Evolutionary conservation across 2,329 filamentous ascomycete genomes (phyloP), one percentile per base, ranked within the genome.

Genomic region (Apiospora pterosperma): DNA sequence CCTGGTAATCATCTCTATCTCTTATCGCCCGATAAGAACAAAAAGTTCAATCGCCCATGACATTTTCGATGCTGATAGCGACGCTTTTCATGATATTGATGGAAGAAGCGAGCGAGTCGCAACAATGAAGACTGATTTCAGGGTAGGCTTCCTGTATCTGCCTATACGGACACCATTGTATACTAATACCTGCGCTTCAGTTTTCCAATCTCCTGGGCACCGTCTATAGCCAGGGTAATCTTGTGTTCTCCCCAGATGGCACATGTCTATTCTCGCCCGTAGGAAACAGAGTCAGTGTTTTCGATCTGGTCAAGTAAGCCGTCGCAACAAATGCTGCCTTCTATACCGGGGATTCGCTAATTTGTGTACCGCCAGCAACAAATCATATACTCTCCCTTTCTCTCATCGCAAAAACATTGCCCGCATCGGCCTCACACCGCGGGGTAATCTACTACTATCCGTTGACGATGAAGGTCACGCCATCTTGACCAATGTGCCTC

Each of bases 61-160:
- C 48, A 55, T 34, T 55, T 55, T 55, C 48, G 48, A 34, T 19
- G 28, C 48, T 28, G 48, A 55, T 8, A 55, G 28, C 28, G 48
- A 55, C 48, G 48, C 48, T 34, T 55, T 28, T 34, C 48, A 55
- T 55, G 48, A 55, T 34, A 55, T n/a, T 34, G 14, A 31, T n/a
- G 34, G 16, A 55, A 39, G 58, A 60, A 36, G 34, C 34, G 21
- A 39, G 34, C 58, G 34, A 36, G 23, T 60, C 58, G 34, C 78
- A 77, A 88, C 79, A 77, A 99, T 99, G 96, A 99, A 98, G 91
- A 98, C 94, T 71, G 95, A 98, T 81, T 99, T 98, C 80, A 96
- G 96, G 89, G 95, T 96, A 80, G 68, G 78, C 65, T 66, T 62
- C 34, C 14, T 36, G 42, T 41, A 38, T 19, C 39, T 21, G 34